phyloP scores from a whole-genome alignment of 768 basidiomycete genomes.

The Inosperma sp. region DNA sequence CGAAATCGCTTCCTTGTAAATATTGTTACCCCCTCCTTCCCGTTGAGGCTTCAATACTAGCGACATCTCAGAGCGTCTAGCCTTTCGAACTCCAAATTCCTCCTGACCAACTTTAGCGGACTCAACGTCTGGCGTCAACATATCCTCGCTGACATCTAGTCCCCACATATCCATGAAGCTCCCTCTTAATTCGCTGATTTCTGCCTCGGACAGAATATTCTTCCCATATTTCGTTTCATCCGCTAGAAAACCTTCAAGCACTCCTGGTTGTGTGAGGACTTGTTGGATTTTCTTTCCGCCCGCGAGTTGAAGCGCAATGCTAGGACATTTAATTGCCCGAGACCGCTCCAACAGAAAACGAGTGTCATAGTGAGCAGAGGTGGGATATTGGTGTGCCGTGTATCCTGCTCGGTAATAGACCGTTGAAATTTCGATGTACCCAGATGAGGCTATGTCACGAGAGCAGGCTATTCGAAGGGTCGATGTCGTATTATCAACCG shows the following conservation, averaged over 20 bases:
- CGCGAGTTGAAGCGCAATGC: conserved; percentile 87
- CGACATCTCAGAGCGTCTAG: conserved; percentile 43
- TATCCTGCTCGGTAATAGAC: conserved; percentile 94
- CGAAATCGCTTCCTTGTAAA: conserved; percentile 83
- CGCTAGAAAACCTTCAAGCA: conserved; percentile 69
- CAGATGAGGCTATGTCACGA: conserved; percentile 28
- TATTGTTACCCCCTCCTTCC: conserved; percentile 97
- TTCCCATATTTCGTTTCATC: conserved; percentile 34
- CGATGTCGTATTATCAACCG: conserved; percentile 44
- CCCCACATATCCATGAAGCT: conserved; percentile 93
- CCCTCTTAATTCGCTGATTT: conserved; percentile 52
- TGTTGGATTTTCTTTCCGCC: conserved; percentile 96
- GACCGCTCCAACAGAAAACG: conserved; percentile 79
- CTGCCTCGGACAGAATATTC: conserved; percentile 30
- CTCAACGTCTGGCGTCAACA: conserved; percentile 29
- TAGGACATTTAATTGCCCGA: conserved; percentile 88
- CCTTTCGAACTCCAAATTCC: conserved; percentile 44
- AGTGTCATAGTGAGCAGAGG: conserved; percentile 58
- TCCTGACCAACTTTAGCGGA: conserved; percentile 28
- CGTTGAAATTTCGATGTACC: conserved; percentile 66
- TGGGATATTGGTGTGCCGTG: conserved; percentile 74
- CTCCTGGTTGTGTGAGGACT: conserved; percentile 65
- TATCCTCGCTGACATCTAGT: conserved; percentile 48
- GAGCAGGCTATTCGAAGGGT: conserved; percentile 40
- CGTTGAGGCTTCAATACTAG: conserved; percentile 95